Base-by-base conservation (phyloP, 148 eudicot species). In the Nyssa sinensis region DNA sequence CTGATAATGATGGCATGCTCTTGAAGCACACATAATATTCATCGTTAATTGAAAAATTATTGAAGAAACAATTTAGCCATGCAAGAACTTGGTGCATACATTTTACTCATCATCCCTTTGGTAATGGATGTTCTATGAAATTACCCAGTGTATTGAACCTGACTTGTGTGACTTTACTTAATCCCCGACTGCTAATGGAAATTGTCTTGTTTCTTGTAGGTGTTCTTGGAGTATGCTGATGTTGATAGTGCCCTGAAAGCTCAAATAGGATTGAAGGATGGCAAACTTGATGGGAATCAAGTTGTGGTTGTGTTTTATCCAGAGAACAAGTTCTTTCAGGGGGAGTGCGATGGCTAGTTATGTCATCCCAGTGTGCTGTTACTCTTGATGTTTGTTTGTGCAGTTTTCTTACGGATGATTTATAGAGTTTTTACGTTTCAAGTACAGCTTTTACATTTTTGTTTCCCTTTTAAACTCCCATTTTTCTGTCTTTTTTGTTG, bases 141-240 rank as follows among this genome's bases (percentile, higher is more conserved):
- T 4, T 37, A 3, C 44, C 44, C 5, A 9, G 44, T 37, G 44
- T 9, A 3, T 37, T 37, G 44, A 37, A 37, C 4, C 4, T 37
- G n/a, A n/a, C n/a, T n/a, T n/a, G n/a, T n/a, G n/a, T n/a, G 44
- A 9, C 5, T 9, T n/a, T n/a, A 16, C 2, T 53, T 53, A n/a
- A 53, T 41, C 17, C 17, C 9, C 0, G 16, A n/a, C 5, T 55
- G 59, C 59, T 55, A 55, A 55, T n/a, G 24, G 14, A 53, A 63
- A 73, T 24, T 58, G 1, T 70, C 16, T 51, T 67, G 57, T 57
- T 25, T 41, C 21, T 72, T 62, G 11, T 75, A 95, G 99, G 99
- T 95, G 74, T 95, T 92, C 80, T 47, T 95, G 91, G 99, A 93
- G 80, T 95, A 89, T 69, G 83, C 65, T 0, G 98, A 93, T 70